Conservation (phyloP, 352 stramenopile species). For the Pythium periplocum region DNA sequence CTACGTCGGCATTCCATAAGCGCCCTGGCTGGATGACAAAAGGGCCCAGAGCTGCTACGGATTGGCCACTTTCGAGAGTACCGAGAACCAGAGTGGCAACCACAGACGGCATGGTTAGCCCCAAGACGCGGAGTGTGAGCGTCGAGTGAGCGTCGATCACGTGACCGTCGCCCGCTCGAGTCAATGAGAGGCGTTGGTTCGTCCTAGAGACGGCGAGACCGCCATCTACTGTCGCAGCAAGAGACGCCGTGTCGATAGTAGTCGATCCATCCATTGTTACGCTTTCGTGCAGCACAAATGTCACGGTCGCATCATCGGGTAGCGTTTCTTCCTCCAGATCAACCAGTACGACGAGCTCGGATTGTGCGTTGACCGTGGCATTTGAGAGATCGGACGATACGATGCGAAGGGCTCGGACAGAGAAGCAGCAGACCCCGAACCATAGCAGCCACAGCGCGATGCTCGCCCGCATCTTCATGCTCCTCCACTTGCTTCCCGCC, state of each 20-base stretch:
- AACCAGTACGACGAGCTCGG: slow-evolving; percentile 6
- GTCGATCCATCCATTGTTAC: slow-evolving; percentile 2
- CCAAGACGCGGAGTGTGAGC: slow-evolving; percentile 19
- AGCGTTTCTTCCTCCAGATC: slow-evolving; percentile 7
- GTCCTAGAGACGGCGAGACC: neutral
- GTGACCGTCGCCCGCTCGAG: slow-evolving; percentile 20
- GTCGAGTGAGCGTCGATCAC: slow-evolving; percentile 3
- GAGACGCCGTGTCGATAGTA: slow-evolving; percentile 9
- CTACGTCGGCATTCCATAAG: slow-evolving; percentile 19
- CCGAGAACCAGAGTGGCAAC: slow-evolving; percentile 22
- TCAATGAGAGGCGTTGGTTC: slow-evolving; percentile 16
- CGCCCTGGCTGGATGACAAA: slow-evolving; percentile 30
- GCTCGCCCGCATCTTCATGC: no score
- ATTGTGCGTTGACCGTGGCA: slow-evolving; percentile 7
- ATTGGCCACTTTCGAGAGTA: slow-evolving; percentile 20
- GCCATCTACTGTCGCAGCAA: slow-evolving; percentile 13
- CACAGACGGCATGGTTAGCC: slow-evolving; percentile 22
- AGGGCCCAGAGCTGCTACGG: slow-evolving; percentile 8
- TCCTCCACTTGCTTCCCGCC: no score
- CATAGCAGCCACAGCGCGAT: no score
- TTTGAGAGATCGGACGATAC: slow-evolving; percentile 13
- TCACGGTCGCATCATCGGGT: slow-evolving; percentile 14
- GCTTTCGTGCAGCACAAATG: slow-evolving; percentile 1
- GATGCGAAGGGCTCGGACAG: slow-evolving; percentile 11
- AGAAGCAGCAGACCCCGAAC: slow-evolving; percentile 26